These are phyloP conservation scores for Papiliotrema fonsecae DNA, from an alignment of 1,284 basidiomycete genomes.

Conservation along the genomic window DNA sequence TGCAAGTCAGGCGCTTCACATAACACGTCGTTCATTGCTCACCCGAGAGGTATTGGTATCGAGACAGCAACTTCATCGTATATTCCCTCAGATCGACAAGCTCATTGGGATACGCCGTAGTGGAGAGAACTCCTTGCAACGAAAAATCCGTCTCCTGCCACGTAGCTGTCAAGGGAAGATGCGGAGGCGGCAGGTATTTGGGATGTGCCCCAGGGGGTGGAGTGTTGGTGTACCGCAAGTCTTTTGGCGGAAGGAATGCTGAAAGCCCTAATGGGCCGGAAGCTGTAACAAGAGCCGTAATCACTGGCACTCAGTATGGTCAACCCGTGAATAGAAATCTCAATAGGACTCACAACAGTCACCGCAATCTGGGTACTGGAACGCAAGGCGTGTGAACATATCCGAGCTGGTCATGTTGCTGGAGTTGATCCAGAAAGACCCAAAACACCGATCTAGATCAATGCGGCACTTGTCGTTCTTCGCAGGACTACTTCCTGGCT, in stretches of 20 bases:
- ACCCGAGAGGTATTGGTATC: constrained; percentile 50
- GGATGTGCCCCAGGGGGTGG: constrained; percentile 7
- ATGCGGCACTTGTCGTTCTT: constrained; percentile 29
- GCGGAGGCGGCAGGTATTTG: constrained; percentile 34
- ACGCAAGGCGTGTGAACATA: constrained; percentile 54
- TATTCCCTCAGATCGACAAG: constrained; percentile 47
- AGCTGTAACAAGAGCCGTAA: constrained; percentile 50
- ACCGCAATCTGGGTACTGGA: constrained; percentile 51
- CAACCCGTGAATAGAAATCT: neutral
- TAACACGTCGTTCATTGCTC: too few species aligned
- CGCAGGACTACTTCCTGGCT: constrained; percentile 3
- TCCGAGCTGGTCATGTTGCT: constrained; percentile 34
- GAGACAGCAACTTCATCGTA: constrained; percentile 49
- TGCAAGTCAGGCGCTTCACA: too few species aligned
- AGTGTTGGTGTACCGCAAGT: constrained; percentile 20
- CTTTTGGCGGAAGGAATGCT: constrained; percentile 49
- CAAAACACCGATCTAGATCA: constrained; percentile 44
- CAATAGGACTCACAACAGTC: constrained; percentile 55
- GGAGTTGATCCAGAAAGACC: constrained; percentile 36
- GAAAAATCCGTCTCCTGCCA: constrained; percentile 51
- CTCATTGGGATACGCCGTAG: constrained; percentile 28
- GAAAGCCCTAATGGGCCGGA: constrained; percentile 52
- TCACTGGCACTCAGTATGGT: constrained; percentile 37
- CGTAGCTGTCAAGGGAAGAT: constrained; percentile 50
- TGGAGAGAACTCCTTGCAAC: constrained; percentile 44